Base-by-base conservation (phyloP, 257 asterid genomes). In the Primulina huaijiensis region DNA sequence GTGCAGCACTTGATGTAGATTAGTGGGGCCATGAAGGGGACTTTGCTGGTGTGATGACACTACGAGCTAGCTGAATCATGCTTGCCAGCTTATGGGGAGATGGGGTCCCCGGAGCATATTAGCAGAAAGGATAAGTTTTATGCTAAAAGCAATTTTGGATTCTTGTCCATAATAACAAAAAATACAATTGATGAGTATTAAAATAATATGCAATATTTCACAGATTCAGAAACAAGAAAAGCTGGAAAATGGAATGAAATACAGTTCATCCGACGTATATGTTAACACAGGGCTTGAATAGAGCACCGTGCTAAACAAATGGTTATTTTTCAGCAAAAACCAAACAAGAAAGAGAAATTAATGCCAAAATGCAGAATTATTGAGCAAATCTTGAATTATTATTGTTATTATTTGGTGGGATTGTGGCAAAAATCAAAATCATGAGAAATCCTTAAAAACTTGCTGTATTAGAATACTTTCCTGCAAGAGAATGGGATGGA, bases 131-230 rank as follows among this genome's bases (percentile, higher is more conserved):
- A 46, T 46, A 46, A 46, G 53, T 10, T 46, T 46, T 46, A 46
- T 5, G 56, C 19, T 5, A 14, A 46, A 46, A 46, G 56, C 19
- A 46, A 46, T 14, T 16, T 16, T 76, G 77, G 76, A 43, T 75
- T 78, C 85, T 74, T 78, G 56, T 75, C 63, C 60, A 70, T 38
- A 50, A 62, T 35, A 57, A 71, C 35, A 69, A 17, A 53, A 46
- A 14, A 16, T 12, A 62, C 33, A 71, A 43, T 29, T 65, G 61
- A 55, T 5, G 35, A 23, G 1, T 23, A 1, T 23, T 0, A 23
- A 23, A 23, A 23, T 23, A 23, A 23, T 23, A 23, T 23, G 25
- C 25, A 23, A 23, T 23, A 23, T 23, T 23, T 23, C 35, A 31
- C 35, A 31, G 75, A 62, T 17, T 60, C 46, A 56, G 59, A 25